Base-by-base conservation (phyloP, 192 early-diverging fungal genomes). In the Linnemannia zychae region DNA sequence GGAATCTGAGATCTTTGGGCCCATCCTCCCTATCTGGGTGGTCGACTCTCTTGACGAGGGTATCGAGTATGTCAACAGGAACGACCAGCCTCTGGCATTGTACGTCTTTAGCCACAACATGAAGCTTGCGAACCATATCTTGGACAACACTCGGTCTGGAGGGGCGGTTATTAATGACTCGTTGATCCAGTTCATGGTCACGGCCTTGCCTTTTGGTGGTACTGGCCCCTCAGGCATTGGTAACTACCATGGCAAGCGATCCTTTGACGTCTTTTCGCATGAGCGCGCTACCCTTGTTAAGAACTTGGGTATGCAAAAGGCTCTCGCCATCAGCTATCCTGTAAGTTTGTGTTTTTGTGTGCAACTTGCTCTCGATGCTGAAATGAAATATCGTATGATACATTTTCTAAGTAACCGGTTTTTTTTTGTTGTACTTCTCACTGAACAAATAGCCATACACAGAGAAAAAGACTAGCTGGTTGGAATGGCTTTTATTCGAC, bases 1-100 rank as follows among this genome's bases (percentile, higher is more conserved):
- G 97, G 67, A 89, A 28, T 93, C 93, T 37, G 98, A 99, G 87
- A 82, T 99, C 52, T 98, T 99, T 91, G 98, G 97, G 28, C 98
- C 98, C 5, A 84, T 98, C 46, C 84, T 99, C 74, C 96, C 96
- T 20, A 89, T 99, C 71, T 67, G 98, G 33, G 79, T 90, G 4
- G 92, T 93, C 68, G 90, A 93, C 75, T 88, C 86, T 34, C 40
- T 94, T 13, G 90, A 95, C 22, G 93, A 93, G 53, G 94, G 93
- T 7, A 87, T 96, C 50, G 86, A 77, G 38, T 84, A 90, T 77
- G 89, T 96, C 40, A 94, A 94, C 76, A 71, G 75, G 13, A 89
- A 89, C 52, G 93, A 93, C 67, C 91, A 92, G 76, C 97, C 98
- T 53, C 91, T 99, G 76, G 90, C 94, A 15, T 88, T 97, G 15